A percentile compares a stretch with the other conserved stretches of the same genome.
phyloP scores from a whole-genome alignment of 2,329 filamentous ascomycete genomes.

The Bipolaris zeicola region DNA sequence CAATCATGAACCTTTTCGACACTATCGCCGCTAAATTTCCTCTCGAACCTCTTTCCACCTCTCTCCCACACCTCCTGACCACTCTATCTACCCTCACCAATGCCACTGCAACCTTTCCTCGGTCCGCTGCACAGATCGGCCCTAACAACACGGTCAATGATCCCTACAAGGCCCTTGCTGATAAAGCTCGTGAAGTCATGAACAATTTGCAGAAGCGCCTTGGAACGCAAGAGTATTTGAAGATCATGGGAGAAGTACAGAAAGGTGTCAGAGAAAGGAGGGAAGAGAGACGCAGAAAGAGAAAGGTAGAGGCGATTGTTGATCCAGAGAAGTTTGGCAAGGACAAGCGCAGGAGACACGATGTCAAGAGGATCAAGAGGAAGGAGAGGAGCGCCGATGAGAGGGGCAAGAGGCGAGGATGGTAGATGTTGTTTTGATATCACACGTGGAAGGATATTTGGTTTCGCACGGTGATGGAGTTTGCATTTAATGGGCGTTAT shows the following conservation, averaged over 20 bases:
- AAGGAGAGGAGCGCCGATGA: constrained; percentile 79
- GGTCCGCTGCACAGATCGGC: constrained; percentile 68
- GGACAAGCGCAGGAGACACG: constrained; percentile 76
- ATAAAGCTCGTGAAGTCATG: constrained; percentile 76
- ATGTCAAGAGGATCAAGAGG: constrained; percentile 59
- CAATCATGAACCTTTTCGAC: constrained; percentile 75
- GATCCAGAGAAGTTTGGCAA: constrained; percentile 76
- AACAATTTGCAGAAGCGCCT: constrained; percentile 83
- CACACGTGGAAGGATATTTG: background rate
- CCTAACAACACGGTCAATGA: constrained; percentile 59
- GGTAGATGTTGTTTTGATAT: constrained; percentile 50
- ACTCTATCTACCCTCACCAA: constrained; percentile 86
- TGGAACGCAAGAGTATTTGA: constrained; percentile 80
- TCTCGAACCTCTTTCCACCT: constrained; percentile 62
- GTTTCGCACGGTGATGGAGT: background rate
- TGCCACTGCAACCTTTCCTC: constrained; percentile 71
- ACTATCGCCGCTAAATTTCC: constrained; percentile 69
- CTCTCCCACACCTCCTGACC: constrained; percentile 67
- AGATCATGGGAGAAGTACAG: constrained; percentile 72
- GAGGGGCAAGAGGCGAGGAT: constrained; percentile 72
- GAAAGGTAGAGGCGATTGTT: constrained; percentile 84
- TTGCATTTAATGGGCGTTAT: background rate
- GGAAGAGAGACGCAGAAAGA: constrained; percentile 77
- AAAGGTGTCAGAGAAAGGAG: constrained; percentile 73
- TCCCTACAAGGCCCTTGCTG: constrained; percentile 72